Evolutionary conservation across 139 green algal species (phyloP), one percentile per base, ranked within the genome.

Genomic region (Nannochloris sp.): DNA sequence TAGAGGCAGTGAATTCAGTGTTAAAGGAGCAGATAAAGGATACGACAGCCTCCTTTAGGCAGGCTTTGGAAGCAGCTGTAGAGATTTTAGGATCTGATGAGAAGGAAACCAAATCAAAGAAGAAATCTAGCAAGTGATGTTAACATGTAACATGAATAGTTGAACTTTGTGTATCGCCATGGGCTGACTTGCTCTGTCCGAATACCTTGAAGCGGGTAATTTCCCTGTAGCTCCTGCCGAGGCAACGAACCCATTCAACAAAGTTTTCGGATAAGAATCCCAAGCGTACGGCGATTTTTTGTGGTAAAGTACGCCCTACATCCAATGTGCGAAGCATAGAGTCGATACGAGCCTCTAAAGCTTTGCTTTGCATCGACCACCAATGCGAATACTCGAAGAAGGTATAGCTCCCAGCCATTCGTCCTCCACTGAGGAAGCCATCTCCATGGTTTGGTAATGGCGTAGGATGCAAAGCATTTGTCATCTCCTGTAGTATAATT

Each of bases 11-110:
- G 6, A 82, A 81, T 59, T 26, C 53, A 26, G 46, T 76, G 6
- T 50, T 82, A 60, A 70, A 72, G 49, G 58, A 43, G 3, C 69
- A 83, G 69, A 68, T 83, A 50, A 55, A 56, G 4, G 74, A 81
- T 25, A 69, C 62, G 1, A 73, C 69, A 3, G 49, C 37, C 2
- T 63, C 68, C 11, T 83, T 83, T 68, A 51, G 56, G 17, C n/a
- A 71, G 31, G 74, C 74, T 1, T 40, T 83, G 33, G 51, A 72
- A 23, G 63, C 46, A 3, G 69, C 70, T 2, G 49, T 66, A 17
- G 59, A 55, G 31, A 55, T 81, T 13, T 57, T 83, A 40, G 44
- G 31, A 31, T 23, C 55, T 17, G 53, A 60, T 46, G 56, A 61
- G 0, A 61, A 61, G 13, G 43, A 29, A 37, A 61, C 17, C 28